phyloP scores from a whole-genome alignment of 345 rosid species.

The Murraya paniculata region DNA sequence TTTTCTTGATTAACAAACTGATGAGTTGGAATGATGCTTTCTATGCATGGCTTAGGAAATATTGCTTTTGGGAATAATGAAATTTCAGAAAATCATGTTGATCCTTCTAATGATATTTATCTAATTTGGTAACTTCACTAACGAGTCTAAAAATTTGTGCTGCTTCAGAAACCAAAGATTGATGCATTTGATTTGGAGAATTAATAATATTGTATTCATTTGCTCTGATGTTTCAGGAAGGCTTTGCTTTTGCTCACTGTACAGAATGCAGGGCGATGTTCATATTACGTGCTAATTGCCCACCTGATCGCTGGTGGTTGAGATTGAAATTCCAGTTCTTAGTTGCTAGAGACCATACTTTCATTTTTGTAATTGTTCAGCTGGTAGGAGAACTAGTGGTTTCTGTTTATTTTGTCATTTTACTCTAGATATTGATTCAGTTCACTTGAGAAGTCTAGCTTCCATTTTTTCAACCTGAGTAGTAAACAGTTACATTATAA shows the following conservation, averaged over 20 bases:
- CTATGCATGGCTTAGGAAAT: neutral
- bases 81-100: slow-evolving; percentile 2
- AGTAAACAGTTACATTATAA: neutral
- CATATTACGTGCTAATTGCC: slow-evolving; percentile 89
- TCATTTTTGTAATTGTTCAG: slow-evolving; percentile 91
- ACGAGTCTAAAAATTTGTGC: slow-evolving; percentile 4
- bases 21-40: neutral
- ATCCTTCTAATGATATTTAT: neutral
- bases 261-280: slow-evolving; percentile 96
- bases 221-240: slow-evolving; percentile 63
- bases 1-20: slow-evolving; percentile 13
- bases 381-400: slow-evolving; percentile 50
- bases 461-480: neutral
- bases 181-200: slow-evolving; percentile 8
- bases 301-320: slow-evolving; percentile 99
- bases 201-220: slow-evolving; percentile 2
- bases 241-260: slow-evolving; percentile 99
- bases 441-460: neutral
- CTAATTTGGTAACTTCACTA: neutral
- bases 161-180: neutral
- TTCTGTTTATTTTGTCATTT: neutral
- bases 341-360: slow-evolving; percentile 92
- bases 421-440: neutral
- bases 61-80: neutral
- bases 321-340: slow-evolving; percentile 96